Conservation (phyloP, 345 rosid genomes). For the Hevea brasiliensis region DNA sequence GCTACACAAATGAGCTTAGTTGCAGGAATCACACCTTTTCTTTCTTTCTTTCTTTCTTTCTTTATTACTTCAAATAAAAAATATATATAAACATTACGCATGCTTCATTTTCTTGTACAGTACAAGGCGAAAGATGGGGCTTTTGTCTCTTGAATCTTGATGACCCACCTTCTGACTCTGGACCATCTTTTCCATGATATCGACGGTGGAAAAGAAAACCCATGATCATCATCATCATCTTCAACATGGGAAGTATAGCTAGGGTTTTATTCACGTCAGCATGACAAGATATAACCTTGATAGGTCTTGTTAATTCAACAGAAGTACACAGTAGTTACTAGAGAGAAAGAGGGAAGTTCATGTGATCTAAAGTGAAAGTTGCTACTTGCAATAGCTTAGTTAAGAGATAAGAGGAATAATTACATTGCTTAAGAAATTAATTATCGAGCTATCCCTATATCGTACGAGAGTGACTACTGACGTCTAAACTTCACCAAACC, state of each 20-base stretch:
- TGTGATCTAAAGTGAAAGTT: not conserved
- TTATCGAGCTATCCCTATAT: not conserved
- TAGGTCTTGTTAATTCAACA: not conserved
- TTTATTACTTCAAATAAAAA: no score
- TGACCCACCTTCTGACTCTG: not conserved
- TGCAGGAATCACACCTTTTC: not conserved
- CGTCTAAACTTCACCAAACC: conserved; percentile 15
- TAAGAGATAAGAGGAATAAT: not conserved
- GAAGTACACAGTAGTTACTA: not conserved
- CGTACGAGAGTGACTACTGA: conserved; percentile 6
- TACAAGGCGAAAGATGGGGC: not conserved
- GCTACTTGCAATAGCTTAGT: not conserved
- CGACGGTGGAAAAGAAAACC: not conserved
- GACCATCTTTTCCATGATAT: not conserved
- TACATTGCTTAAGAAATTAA: conserved; percentile 15
- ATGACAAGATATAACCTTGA: conserved; percentile 13
- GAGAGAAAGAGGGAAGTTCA: not conserved
- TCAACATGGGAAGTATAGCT: not conserved
- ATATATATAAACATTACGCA: no score
- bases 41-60: no score
- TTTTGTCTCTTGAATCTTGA: not conserved
- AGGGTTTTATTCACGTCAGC: conserved; percentile 31
- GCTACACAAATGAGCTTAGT: not conserved
- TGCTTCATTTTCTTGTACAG: not conserved
- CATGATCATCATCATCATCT: not conserved